Evolutionary conservation across 768 basidiomycete species (phyloP), one percentile per base, ranked within the genome.

Genomic region (Phlebiopsis flavidoalba): DNA sequence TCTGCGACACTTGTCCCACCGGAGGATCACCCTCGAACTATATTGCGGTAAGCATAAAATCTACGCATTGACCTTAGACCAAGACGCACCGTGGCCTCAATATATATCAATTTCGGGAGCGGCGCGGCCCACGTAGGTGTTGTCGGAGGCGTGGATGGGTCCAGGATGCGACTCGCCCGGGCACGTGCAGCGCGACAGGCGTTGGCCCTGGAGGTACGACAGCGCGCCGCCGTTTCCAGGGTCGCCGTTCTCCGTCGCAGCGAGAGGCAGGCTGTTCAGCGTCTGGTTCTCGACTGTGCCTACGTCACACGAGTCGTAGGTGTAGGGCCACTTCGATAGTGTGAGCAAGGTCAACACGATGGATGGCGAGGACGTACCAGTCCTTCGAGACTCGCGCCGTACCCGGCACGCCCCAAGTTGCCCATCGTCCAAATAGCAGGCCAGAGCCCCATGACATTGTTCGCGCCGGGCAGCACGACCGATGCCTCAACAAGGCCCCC

Each of bases 91-190:
- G 89, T 85, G 4, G 93, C 93, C 74, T 95, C 94, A 59, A 96
- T n/a, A 87, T 49, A 96, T 70, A 71, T 96, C 95, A 53, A 95
- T 94, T 71, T 95, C 93, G 1, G 94, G 94, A 3, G 94, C 91
- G 2, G 88, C 73, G 22, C 94, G 79, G 0, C 93, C 94, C 1
- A 90, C 73, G 57, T 64, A 94, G 2, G 86, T 79, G 33, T 93
- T 93, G 65, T 96, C 90, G 0, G 75, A 43, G 6, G 15, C 60
- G 61, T 87, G 85, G 48, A 83, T 71, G 19, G 95, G 95, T 8
- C 95, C 95, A 2, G 95, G 95, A 72, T 97, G 95, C 6, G 84
- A 77, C 73, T 96, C 90, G 24, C 86, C 86, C 12, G 79, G 73
- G 70, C 95, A 98, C 2, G 95, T 98, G 72, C 95, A 98, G 49